Evolutionary conservation across 2,329 filamentous ascomycete species (phyloP), one percentile per base, ranked within the genome.

Genomic region (Neobulgaria alba): DNA sequence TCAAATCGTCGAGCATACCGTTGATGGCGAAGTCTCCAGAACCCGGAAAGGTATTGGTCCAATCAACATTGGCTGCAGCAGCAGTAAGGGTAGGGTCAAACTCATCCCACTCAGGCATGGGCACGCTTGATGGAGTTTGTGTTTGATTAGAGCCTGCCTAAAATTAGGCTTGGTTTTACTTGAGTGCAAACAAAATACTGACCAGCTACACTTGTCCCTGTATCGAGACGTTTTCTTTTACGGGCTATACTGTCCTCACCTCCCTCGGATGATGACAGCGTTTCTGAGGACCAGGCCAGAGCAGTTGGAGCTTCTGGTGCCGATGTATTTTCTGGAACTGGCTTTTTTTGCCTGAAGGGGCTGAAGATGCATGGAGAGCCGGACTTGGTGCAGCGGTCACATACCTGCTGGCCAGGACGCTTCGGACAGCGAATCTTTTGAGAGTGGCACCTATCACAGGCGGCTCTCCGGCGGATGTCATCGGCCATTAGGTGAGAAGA

Each of bases 381-480:
- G 16, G 66, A 66, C 47, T 64, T 69, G 16, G 57, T 46, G 45
- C 67, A 71, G 20, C 67, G 62, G 7, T 57, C 57, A 46, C 67
- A 72, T 9, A 53, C 51, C 4, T 53, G 41, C 19, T 58, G 58
- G 0, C 61, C 62, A 0, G 57, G 43, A 19, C 60, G 56, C 39
- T 67, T 67, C 4, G 64, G 63, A 37, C 68, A 72, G 52, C 61
- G 61, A 10, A 70, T 56, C 51, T 71, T 71, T 29, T 72, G 68
- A 14, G 60, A 58, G 44, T 71, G 67, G 30, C 68, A 71, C 30
- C 68, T 57, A 51, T 67, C 64, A 44, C 64, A 68, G 10, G 64
- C 62, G 20, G 47, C 43, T 19, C 53, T 49, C 14, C 40, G 42
- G 10, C 51, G 44, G 16, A 55, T 37, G 2, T 50, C 46, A 26